These are phyloP conservation scores for Plasmodium coatneyi DNA, from an alignment of 169 alveolate species.

Conservation along the genomic window DNA sequence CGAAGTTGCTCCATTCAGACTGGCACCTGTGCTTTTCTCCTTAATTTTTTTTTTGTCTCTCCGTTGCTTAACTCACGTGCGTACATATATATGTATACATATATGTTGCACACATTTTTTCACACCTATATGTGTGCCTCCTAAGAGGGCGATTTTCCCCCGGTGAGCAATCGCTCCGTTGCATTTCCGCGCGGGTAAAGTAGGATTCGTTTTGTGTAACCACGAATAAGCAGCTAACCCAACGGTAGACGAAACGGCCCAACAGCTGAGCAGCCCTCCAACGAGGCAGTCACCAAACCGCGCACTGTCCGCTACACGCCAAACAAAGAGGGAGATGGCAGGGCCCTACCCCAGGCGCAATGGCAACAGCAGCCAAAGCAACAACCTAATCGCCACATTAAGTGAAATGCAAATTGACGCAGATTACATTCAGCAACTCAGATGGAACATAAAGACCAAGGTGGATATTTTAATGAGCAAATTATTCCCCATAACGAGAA, in stretches of 20 bases:
- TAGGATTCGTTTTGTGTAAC: neutral
- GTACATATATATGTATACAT: neutral
- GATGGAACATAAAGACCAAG: constrained; percentile 19
- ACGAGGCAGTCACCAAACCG: neutral
- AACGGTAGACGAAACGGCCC: neutral
- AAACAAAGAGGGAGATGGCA: neutral
- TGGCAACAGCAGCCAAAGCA: neutral
- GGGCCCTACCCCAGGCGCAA: neutral
- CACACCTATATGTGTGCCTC: neutral
- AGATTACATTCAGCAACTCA: neutral
- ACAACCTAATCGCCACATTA: neutral
- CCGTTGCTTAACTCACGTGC: neutral
- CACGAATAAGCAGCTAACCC: neutral
- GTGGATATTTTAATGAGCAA: constrained; percentile 25
- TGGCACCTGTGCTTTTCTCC: neutral
- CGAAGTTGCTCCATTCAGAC: neutral
- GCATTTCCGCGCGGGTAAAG: neutral
- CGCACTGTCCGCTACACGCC: neutral
- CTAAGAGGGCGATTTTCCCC: neutral
- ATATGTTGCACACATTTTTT: neutral
- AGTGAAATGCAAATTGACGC: constrained; percentile 9
- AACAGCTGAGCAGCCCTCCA: neutral
- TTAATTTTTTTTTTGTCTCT: neutral
- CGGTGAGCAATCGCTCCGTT: neutral
- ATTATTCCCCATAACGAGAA: constrained; percentile 8